These are phyloP conservation scores for Pistacia integerrima DNA, from an alignment of 345 rosid species.

Conservation along the genomic window DNA sequence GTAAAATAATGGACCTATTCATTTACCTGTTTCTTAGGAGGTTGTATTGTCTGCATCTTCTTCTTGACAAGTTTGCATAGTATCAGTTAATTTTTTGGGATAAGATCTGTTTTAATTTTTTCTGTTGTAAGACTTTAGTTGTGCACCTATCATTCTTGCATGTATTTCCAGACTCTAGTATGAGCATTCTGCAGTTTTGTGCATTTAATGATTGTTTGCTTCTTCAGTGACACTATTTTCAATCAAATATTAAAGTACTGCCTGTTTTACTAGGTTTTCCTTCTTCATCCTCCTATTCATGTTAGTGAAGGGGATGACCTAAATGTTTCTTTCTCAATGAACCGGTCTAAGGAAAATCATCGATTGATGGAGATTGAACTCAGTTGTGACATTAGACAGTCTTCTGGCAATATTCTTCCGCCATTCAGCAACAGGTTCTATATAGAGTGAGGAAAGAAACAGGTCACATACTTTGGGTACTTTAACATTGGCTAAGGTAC, in stretches of 20 bases:
- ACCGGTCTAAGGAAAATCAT: constrained; percentile 84
- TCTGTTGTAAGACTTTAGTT: neutral
- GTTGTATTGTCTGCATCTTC: neutral
- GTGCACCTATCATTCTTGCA: neutral
- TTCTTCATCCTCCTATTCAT: constrained; percentile 50
- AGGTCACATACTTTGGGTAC: neutral
- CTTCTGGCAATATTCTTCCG: constrained; percentile 55
- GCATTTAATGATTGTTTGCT: neutral
- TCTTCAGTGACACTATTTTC: constrained; percentile 5
- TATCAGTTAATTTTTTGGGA: neutral
- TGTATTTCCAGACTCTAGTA: neutral
- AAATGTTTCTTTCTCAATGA: constrained; percentile 68
- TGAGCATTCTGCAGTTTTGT: neutral
- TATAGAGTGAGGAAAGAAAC: constrained; percentile 62
- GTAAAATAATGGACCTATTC: neutral
- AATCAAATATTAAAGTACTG: constrained; percentile 3
- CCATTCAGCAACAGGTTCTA: constrained; percentile 57
- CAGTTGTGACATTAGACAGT: constrained; percentile 53
- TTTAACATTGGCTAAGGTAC: constrained; percentile 18
- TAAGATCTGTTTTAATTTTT: neutral
- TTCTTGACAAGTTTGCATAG: neutral
- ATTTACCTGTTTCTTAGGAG: neutral
- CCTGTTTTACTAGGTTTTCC: constrained; percentile 63
- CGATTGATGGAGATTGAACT: constrained; percentile 87
- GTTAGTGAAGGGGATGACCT: constrained; percentile 61